A percentile compares a stretch with the other conserved stretches of the same genome.
These are phyloP conservation scores for Daphne laureola DNA, from an alignment of 441 rosid genomes.

Conservation along the genomic window DNA sequence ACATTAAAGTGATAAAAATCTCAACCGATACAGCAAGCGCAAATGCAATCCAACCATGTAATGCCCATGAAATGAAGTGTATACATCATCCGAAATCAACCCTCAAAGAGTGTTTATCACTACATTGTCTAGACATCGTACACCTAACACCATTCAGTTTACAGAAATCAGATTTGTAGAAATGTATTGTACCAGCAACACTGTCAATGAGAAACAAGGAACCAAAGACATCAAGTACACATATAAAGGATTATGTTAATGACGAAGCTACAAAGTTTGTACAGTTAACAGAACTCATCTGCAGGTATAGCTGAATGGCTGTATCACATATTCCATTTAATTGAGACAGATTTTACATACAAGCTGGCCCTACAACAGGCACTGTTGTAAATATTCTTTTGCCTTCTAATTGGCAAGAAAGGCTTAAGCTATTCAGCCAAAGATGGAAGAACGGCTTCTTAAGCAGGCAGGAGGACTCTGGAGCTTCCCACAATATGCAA, in stretches of 20 bases:
- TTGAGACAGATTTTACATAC: conserved; percentile 15
- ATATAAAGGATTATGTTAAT: not conserved
- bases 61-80: not conserved
- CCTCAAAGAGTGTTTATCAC: no score
- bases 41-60: not conserved
- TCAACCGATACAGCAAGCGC: conserved; percentile 1
- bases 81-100: not conserved
- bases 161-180: not conserved
- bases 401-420: conserved; percentile 4
- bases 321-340: conserved; percentile 11
- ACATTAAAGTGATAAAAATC: not conserved
- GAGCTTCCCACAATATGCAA: conserved; percentile 47
- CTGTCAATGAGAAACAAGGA: conserved; percentile 1
- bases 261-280: conserved; percentile 9
- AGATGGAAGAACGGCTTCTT: conserved; percentile 1
- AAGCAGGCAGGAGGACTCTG: conserved; percentile 45
- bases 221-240: not conserved
- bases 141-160: not conserved
- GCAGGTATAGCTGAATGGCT: conserved; percentile 1
- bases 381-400: conserved; percentile 7
- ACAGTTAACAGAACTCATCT: conserved; percentile 6
- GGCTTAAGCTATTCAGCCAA: not conserved
- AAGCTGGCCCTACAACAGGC: conserved; percentile 5
- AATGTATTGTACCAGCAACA: not conserved
- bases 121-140: not conserved